Percentiles rank a stretch among this genome's conserved stretches.
Conservation (phyloP, 202 grass and related monocot species). For the Cymbopogon flexuosus region DNA sequence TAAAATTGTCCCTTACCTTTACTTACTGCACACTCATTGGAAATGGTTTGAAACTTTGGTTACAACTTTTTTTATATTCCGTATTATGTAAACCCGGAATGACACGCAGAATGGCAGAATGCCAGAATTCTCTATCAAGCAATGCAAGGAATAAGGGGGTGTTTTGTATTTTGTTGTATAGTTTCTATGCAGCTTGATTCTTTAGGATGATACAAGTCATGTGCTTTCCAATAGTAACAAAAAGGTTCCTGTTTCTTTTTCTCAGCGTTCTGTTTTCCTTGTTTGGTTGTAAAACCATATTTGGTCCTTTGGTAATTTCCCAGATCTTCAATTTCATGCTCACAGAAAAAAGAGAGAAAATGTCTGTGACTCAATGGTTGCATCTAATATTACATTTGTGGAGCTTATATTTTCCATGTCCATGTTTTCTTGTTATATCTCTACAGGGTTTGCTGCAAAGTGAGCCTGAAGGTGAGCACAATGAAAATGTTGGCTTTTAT, state of each 20-base stretch:
- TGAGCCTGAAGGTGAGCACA: conserved; percentile 68
- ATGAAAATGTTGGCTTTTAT: conserved; percentile 85
- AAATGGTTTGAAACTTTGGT: conserved; percentile 19
- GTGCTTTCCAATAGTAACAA: conserved; percentile 12
- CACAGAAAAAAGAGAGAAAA: not conserved
- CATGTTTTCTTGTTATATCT: conserved; percentile 20
- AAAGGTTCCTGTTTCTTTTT: not conserved
- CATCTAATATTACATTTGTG: not conserved
- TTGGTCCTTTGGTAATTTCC: not conserved
- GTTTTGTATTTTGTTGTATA: conserved; percentile 11
- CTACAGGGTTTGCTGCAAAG: conserved; percentile 86
- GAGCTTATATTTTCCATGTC: conserved; percentile 6
- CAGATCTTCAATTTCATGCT: conserved; percentile 2
- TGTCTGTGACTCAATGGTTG: not conserved
- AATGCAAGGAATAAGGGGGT: conserved; percentile 14
- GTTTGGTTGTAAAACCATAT: not conserved
- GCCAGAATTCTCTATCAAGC: not conserved
- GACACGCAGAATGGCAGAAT: not conserved
- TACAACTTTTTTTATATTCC: not conserved
- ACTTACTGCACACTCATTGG: not conserved
- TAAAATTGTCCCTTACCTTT: not conserved
- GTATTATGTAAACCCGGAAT: not conserved
- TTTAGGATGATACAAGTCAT: conserved; percentile 13
- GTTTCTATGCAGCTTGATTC: conserved; percentile 15
- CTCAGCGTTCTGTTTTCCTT: not conserved